A percentile compares a stretch with the other conserved stretches of the same genome.
Conservation (phyloP, 2,329 filamentous ascomycete species). For the Microcyclospora tardicrescens region DNA sequence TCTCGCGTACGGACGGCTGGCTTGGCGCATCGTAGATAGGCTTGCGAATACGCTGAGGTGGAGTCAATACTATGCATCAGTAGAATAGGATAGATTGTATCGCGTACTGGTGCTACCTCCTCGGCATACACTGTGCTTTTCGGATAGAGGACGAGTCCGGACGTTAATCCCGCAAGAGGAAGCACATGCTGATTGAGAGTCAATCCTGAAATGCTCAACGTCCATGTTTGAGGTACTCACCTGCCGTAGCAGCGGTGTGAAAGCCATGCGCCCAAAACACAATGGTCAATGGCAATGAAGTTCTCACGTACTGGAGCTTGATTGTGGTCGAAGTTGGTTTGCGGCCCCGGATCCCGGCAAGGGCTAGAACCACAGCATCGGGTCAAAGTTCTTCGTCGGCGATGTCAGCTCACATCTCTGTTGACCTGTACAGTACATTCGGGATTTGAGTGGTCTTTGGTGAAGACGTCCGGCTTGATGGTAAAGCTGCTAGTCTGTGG, state of each 20-base stretch:
- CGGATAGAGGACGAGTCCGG: conserved; percentile 35
- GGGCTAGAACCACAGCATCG: background rate
- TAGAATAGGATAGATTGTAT: background rate
- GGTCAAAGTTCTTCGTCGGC: no score
- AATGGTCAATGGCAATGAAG: conserved; percentile 8
- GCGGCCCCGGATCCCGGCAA: background rate
- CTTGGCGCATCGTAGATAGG: conserved; percentile 67
- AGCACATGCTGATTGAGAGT: conserved; percentile 33
- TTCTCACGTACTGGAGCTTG: conserved; percentile 3
- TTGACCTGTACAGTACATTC: no score
- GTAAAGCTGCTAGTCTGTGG: no score
- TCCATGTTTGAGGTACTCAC: conserved; percentile 21
- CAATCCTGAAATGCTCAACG: conserved; percentile 1
- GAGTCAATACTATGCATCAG: conserved; percentile 3
- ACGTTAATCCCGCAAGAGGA: conserved; percentile 33
- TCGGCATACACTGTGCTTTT: conserved; percentile 38
- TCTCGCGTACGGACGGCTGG: conserved; percentile 20
- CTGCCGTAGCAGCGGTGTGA: conserved; percentile 40
- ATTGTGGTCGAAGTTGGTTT: background rate
- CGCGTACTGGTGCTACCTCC: conserved; percentile 15
- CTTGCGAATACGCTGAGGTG: conserved; percentile 26
- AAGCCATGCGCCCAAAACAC: conserved; percentile 33
- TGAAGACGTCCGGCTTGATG: no score
- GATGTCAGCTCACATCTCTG: no score
- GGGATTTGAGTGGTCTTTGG: no score